Percentiles rank a stretch among this genome's conserved stretches.
Evolutionary conservation across 495 filamentous ascomycete genomes (phyloP).

Genomic region (Pyrenula massariospora): DNA sequence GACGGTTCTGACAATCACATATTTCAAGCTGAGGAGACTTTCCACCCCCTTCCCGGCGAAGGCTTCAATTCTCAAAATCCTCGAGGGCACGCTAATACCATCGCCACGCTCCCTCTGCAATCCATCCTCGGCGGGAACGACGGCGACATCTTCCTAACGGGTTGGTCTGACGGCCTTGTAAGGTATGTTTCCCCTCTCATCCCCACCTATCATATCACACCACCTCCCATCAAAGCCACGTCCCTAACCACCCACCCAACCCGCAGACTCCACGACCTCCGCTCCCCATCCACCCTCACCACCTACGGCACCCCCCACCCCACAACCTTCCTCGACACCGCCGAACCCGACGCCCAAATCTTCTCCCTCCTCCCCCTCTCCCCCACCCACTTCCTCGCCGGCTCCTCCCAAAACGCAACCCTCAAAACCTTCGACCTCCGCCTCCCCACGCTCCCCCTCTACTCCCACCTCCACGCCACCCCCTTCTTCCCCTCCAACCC

Average conservation of each 20-base stretch:
- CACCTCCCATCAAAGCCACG: too few relatives aligned
- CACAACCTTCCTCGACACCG: conserved; percentile 41
- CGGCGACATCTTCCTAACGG: conserved; percentile 47
- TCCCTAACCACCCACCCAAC: too few relatives aligned
- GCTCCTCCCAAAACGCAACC: conserved; percentile 40
- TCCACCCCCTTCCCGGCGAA: conserved; percentile 1
- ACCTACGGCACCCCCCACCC: conserved; percentile 15
- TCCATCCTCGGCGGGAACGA: conserved; percentile 10
- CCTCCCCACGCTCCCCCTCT: conserved; percentile 28
- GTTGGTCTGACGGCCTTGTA: conserved; percentile 48
- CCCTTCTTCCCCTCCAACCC: not conserved
- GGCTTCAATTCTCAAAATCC: conserved; percentile 1
- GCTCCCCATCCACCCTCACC: conserved; percentile 18
- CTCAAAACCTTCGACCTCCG: conserved; percentile 59
- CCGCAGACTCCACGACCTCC: conserved; percentile 60
- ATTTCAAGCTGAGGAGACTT: not conserved
- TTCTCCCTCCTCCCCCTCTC: conserved; percentile 49
- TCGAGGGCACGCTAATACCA: conserved; percentile 27
- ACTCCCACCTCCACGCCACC: conserved; percentile 20
- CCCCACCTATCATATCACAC: too few relatives aligned
- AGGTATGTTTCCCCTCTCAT: conserved; percentile 20
- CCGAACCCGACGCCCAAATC: conserved; percentile 38
- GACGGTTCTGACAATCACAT: conserved; percentile 1
- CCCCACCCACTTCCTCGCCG: conserved; percentile 44
- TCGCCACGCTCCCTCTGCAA: conserved; percentile 33